A percentile compares a stretch with the other conserved stretches of the same genome.
Evolutionary conservation across 257 asterid species (phyloP).

Genomic region (Nicotiana benthamiana): DNA sequence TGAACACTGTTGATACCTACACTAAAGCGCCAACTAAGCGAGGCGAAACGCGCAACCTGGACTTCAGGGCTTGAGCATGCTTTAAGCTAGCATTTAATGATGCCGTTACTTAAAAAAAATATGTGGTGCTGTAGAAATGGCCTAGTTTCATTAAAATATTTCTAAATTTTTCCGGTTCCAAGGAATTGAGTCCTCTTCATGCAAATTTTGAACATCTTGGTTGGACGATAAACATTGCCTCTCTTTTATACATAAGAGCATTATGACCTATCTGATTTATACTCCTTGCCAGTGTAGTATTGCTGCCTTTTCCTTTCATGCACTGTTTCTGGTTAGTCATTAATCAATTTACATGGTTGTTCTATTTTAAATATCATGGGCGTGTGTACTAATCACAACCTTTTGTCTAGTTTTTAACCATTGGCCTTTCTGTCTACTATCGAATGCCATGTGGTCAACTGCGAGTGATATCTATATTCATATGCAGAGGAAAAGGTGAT

Average conservation of each 20-base stretch:
- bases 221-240: not conserved
- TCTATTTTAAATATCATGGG: no score
- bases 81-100: no score
- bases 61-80: no score
- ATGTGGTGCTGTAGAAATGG: not conserved
- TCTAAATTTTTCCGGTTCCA: not conserved
- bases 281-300: not conserved
- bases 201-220: not conserved
- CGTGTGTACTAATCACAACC: not conserved
- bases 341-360: not conserved
- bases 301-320: not conserved
- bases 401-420: not conserved
- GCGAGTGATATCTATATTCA: not conserved
- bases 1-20: no score
- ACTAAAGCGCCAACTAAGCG: no score
- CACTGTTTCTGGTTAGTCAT: not conserved
- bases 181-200: not conserved
- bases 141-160: not conserved
- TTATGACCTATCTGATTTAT: not conserved
- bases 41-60: no score
- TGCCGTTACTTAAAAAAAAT: no score
- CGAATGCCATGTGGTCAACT: not conserved
- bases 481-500: conserved; percentile 78
- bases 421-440: not conserved
- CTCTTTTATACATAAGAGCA: not conserved